Conservation (phyloP, 1,139 yeast genomes). For the Lodderomyces jiufengensis region DNA sequence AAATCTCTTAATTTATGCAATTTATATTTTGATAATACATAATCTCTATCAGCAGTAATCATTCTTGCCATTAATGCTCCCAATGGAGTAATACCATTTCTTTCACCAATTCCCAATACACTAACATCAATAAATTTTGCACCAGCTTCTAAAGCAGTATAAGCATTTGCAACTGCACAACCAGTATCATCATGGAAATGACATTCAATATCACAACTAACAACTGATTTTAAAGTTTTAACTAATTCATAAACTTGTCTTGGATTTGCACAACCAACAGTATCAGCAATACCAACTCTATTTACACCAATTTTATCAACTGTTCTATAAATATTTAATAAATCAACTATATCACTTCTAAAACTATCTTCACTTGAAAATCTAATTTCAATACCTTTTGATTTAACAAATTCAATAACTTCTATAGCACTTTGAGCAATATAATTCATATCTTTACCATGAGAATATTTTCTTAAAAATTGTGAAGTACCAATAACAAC, state of each 20-base stretch:
- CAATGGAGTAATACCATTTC: conserved; percentile 96
- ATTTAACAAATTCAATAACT: conserved; percentile 95
- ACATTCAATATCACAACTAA: conserved; percentile 95
- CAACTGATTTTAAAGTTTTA: conserved; percentile 88
- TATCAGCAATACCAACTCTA: conserved; percentile 98
- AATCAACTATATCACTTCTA: conserved; percentile 93
- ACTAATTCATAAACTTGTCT: conserved; percentile 97
- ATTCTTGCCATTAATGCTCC: conserved; percentile 99
- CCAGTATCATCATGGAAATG: conserved; percentile 99
- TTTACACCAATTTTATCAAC: conserved; percentile 97
- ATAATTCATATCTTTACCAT: conserved; percentile 98
- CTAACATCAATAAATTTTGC: conserved; percentile 94
- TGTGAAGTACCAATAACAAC: conserved; percentile 98
- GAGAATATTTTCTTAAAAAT: conserved; percentile 89
- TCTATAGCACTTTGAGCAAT: conserved; percentile 95
- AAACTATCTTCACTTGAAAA: conserved; percentile 97
- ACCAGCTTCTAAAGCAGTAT: conserved; percentile 97
- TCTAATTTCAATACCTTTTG: conserved; percentile 95
- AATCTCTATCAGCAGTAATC: conserved; percentile 98
- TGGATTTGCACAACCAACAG: conserved; percentile 99
- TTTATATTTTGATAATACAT: conserved; percentile 92
- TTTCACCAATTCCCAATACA: conserved; percentile 96
- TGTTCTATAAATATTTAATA: conserved; percentile 91
- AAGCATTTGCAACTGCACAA: conserved; percentile 97
- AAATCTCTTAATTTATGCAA: conserved; percentile 93